Evolutionary conservation across 257 asterid genomes (phyloP).

Genomic region (Nicotiana knightiana): DNA sequence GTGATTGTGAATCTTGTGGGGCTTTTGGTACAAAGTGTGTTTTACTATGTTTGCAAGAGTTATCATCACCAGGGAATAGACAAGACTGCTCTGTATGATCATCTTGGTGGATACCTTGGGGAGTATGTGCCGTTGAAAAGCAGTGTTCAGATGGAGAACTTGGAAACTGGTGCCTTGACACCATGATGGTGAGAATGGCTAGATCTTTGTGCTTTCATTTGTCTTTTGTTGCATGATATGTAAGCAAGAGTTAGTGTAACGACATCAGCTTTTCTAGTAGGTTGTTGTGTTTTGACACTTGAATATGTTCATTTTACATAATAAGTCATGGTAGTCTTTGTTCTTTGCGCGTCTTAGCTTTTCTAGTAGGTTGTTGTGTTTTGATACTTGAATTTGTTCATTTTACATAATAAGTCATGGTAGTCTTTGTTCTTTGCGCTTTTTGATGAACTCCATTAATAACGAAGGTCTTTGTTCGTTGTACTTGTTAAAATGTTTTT

Average conservation of each 20-base stretch:
- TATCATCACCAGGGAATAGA: slow-evolving; percentile 86
- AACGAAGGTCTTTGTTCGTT: background rate
- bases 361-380: background rate
- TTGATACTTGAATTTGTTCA: background rate
- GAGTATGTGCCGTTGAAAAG: slow-evolving; percentile 96
- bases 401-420: background rate
- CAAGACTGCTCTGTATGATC: slow-evolving; percentile 77
- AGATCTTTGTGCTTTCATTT: slow-evolving; percentile 13
- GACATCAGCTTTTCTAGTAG: background rate
- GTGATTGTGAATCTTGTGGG: slow-evolving; percentile 87
- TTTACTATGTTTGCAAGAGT: slow-evolving; percentile 93
- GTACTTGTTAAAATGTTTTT: background rate
- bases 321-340: background rate
- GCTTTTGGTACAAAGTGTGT: slow-evolving; percentile 86
- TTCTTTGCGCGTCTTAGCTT: background rate
- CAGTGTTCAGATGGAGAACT: slow-evolving; percentile 88
- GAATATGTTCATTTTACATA: background rate
- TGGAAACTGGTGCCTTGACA: slow-evolving; percentile 45
- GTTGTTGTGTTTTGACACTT: background rate
- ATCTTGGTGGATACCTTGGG: slow-evolving; percentile 96
- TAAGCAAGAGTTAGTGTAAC: background rate
- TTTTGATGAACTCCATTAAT: background rate
- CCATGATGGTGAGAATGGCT: slow-evolving; percentile 9
- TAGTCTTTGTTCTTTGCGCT: background rate
- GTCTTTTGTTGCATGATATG: background rate